phyloP scores from a whole-genome alignment of 2,329 filamentous ascomycete species.

The Curvularia eragrostidis region DNA sequence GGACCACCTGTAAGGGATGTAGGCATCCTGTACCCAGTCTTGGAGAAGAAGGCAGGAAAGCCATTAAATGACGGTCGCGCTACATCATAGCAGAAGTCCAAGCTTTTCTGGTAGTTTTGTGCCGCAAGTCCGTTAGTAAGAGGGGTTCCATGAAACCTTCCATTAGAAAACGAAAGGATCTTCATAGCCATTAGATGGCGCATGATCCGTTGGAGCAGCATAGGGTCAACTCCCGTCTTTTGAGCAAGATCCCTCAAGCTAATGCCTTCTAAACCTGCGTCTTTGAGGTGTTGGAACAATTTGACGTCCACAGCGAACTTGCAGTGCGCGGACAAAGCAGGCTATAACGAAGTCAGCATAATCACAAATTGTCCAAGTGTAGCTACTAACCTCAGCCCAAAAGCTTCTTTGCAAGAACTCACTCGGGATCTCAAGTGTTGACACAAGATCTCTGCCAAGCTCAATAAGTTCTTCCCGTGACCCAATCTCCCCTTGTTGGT shows the following conservation, averaged over 20 bases:
- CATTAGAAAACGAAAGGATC: constrained; percentile 36
- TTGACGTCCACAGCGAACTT: constrained; percentile 48
- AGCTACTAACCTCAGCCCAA: constrained; percentile 50
- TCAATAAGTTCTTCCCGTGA: constrained; percentile 50
- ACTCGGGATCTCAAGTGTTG: constrained; percentile 49
- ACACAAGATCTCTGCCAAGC: constrained; percentile 45
- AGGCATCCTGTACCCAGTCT: constrained; percentile 17
- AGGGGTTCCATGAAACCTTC: constrained; percentile 37
- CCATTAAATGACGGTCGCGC: constrained; percentile 29
- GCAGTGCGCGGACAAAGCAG: constrained; percentile 47
- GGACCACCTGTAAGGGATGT: constrained; percentile 32
- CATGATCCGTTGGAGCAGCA: constrained; percentile 42
- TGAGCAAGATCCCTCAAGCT: constrained; percentile 33
- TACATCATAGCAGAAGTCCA: constrained; percentile 50
- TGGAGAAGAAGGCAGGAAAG: constrained; percentile 22
- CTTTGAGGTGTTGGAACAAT: constrained; percentile 45
- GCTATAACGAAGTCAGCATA: constrained; percentile 25
- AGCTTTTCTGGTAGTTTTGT: constrained; percentile 47
- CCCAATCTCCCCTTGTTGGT: constrained; percentile 42
- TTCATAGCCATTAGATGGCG: constrained; percentile 52
- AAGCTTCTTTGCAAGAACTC: constrained; percentile 49
- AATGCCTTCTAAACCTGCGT: constrained; percentile 35
- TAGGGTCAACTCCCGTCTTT: constrained; percentile 39
- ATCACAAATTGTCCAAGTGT: background rate
- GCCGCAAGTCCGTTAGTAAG: constrained; percentile 47